A percentile compares a stretch with the other conserved stretches of the same genome.
phyloP scores from a whole-genome alignment of 495 filamentous ascomycete species.

The Hypoxylon intermedium region DNA sequence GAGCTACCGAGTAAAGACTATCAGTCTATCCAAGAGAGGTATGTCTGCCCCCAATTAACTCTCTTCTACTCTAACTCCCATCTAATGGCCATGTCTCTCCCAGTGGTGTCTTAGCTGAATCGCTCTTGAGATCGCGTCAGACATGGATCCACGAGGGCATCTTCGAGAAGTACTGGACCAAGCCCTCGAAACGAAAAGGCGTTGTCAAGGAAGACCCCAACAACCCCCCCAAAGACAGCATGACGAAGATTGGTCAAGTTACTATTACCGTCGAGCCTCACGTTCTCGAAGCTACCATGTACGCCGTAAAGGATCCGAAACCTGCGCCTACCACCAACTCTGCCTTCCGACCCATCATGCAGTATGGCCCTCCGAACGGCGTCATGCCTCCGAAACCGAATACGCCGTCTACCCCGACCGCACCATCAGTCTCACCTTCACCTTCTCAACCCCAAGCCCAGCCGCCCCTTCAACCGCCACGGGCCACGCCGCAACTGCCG shows the following conservation, averaged over 20 bases:
- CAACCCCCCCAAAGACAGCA: slow-evolving; percentile 85
- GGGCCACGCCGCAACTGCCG: too few relatives aligned
- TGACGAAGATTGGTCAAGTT: slow-evolving; percentile 81
- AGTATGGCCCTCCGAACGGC: slow-evolving; percentile 71
- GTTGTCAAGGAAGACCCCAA: slow-evolving; percentile 69
- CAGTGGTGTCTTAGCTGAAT: slow-evolving; percentile 84
- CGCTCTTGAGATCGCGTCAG: slow-evolving; percentile 81
- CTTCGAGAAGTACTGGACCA: slow-evolving; percentile 93
- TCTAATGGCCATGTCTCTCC: neutral
- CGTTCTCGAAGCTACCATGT: slow-evolving; percentile 85
- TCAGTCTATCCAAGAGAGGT: slow-evolving; percentile 87
- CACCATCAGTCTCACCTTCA: slow-evolving; percentile 14
- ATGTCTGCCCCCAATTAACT: slow-evolving; percentile 13
- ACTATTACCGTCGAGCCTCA: slow-evolving; percentile 90
- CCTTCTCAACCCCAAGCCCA: neutral
- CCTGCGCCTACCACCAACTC: slow-evolving; percentile 49
- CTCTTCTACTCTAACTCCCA: neutral
- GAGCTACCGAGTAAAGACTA: slow-evolving; percentile 72
- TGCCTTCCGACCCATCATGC: slow-evolving; percentile 67
- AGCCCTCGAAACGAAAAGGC: slow-evolving; percentile 82
- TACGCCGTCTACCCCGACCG: slow-evolving; percentile 45
- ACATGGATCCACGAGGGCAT: slow-evolving; percentile 90
- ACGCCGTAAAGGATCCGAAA: slow-evolving; percentile 77
- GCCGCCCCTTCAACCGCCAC: slow-evolving; percentile 19
- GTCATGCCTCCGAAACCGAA: slow-evolving; percentile 61